phyloP scores from a whole-genome alignment of 257 asterid genomes.

The Datura wrightii region DNA sequence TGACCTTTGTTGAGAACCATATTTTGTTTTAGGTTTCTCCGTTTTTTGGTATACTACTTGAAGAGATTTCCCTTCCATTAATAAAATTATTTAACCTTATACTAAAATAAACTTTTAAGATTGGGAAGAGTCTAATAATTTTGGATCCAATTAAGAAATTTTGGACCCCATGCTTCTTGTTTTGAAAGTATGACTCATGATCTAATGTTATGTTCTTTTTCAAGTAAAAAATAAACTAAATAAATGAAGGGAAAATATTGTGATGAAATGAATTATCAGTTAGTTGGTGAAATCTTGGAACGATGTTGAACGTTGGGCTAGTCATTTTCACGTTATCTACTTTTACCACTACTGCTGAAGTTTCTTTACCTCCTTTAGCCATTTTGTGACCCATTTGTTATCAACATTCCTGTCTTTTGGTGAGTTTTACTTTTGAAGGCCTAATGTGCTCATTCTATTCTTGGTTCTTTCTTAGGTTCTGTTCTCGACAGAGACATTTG shows the following conservation, averaged over 20 bases:
- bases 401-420: not conserved
- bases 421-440: conserved; percentile 29
- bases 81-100: conserved; percentile 8
- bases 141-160: conserved; percentile 18
- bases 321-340: conserved; percentile 18
- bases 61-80: not conserved
- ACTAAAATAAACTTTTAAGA: conserved; percentile 1
- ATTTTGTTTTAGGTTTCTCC: conserved; percentile 6
- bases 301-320: not conserved
- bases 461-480: conserved; percentile 62
- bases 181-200: not conserved
- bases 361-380: conserved; percentile 20
- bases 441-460: conserved; percentile 23
- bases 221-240: conserved; percentile 3
- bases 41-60: not conserved
- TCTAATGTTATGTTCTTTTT: not conserved
- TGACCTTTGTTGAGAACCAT: conserved; percentile 12
- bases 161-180: conserved; percentile 22
- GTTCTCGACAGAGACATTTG: conserved; percentile 98
- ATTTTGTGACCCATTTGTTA: not conserved
- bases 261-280: conserved; percentile 18
- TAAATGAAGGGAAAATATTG: not conserved
- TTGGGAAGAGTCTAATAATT: not conserved
- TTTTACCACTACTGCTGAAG: conserved; percentile 17
- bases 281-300: conserved; percentile 24